These are phyloP conservation scores for Podaxis mareebaensis DNA, from an alignment of 768 basidiomycete species.

Conservation along the genomic window DNA sequence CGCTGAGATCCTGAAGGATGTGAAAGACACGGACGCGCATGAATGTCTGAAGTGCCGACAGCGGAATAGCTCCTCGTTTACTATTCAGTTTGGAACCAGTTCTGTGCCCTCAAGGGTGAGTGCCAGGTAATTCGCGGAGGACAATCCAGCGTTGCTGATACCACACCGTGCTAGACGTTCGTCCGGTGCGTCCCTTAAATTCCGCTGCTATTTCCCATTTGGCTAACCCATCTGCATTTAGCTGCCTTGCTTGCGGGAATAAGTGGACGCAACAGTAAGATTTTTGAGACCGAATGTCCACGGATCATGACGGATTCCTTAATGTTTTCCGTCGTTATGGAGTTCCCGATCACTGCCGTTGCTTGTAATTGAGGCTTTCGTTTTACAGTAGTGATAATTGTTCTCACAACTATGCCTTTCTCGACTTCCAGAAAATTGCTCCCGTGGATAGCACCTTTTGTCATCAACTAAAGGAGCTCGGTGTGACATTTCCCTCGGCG, in stretches of 20 bases:
- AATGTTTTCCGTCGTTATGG: not conserved
- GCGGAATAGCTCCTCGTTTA: not conserved
- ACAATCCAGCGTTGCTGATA: not conserved
- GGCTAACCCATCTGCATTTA: not conserved
- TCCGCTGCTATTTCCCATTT: not conserved
- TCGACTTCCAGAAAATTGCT: not conserved
- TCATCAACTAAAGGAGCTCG: not conserved
- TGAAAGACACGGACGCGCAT: not conserved
- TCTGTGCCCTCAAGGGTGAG: not conserved
- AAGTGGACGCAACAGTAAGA: conserved; percentile 6
- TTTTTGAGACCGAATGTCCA: not conserved
- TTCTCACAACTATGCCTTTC: not conserved
- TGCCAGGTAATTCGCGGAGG: not conserved
- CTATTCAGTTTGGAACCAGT: not conserved
- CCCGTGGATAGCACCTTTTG: not conserved
- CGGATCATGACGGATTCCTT: not conserved
- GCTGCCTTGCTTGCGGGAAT: conserved; percentile 10
- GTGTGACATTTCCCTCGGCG: not conserved
- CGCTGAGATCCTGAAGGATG: not conserved
- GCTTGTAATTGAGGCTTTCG: not conserved
- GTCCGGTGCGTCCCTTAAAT: not conserved
- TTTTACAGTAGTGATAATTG: not conserved
- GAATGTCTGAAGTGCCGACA: conserved; percentile 5
- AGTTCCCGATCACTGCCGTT: not conserved
- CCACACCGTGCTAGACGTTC: conserved; percentile 3